Conservation (phyloP, 2,329 filamentous ascomycete genomes). For the Fusarium beomiforme region DNA sequence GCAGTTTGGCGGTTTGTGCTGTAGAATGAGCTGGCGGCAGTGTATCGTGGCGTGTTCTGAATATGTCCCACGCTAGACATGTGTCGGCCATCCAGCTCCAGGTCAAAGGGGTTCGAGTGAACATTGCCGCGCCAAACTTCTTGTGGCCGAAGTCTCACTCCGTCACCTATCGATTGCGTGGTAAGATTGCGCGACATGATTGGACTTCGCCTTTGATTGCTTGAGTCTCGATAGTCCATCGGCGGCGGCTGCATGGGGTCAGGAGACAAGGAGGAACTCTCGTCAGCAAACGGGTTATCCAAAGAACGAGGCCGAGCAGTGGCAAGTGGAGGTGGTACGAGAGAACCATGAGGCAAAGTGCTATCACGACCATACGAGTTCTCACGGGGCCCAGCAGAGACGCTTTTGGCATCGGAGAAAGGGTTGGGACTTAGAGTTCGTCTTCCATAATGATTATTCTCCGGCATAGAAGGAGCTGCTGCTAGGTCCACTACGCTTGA, state of each 20-base stretch:
- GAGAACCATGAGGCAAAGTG: constrained; percentile 51
- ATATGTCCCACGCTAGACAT: constrained; percentile 31
- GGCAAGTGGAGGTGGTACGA: constrained; percentile 51
- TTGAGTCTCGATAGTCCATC: constrained; percentile 57
- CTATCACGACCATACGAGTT: constrained; percentile 55
- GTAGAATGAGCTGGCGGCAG: constrained; percentile 40
- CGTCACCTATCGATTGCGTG: constrained; percentile 43
- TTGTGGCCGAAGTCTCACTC: constrained; percentile 45
- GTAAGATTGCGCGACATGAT: constrained; percentile 49
- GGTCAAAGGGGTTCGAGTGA: constrained; percentile 72
- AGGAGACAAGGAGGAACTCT: constrained; percentile 53
- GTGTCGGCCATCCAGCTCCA: constrained; percentile 56
- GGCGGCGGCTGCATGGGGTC: constrained; percentile 44
- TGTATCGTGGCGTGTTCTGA: constrained; percentile 34
- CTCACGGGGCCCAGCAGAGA: constrained; percentile 50
- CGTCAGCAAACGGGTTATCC: constrained; percentile 59
- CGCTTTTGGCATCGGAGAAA: constrained; percentile 57
- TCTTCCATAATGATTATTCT: constrained; percentile 26
- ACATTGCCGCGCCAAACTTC: constrained; percentile 64
- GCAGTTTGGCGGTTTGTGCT: constrained; percentile 55
- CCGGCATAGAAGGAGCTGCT: constrained; percentile 32
- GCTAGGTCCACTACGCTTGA: constrained; percentile 52
- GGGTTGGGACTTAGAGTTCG: constrained; percentile 34
- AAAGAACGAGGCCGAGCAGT: constrained; percentile 37
- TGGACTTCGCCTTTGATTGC: constrained; percentile 60